Conservation (phyloP, 164 flowering plant genomes). For the Warburgia ugandensis region DNA sequence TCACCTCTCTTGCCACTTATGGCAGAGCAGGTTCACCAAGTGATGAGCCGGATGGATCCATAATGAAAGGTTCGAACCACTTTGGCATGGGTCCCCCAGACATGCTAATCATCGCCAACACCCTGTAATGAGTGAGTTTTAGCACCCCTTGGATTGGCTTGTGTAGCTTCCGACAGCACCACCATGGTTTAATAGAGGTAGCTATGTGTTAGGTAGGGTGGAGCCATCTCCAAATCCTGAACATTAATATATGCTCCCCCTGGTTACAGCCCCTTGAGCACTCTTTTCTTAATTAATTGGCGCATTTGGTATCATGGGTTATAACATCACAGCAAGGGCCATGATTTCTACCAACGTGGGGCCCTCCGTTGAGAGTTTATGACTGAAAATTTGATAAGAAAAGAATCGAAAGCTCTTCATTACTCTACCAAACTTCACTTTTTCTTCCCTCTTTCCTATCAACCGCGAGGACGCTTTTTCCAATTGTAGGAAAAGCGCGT, state of each 20-base stretch:
- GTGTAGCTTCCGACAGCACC: neutral
- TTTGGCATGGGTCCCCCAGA: neutral
- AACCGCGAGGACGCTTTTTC: constrained; percentile 4
- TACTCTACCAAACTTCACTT: constrained; percentile 7
- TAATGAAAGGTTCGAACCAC: neutral
- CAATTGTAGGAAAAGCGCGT: constrained; percentile 7
- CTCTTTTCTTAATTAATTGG: constrained; percentile 1
- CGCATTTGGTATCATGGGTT: constrained; percentile 5
- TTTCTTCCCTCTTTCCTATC: neutral
- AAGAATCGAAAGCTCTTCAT: neutral
- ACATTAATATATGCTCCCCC: constrained; percentile 9
- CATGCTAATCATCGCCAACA: constrained; percentile 4
- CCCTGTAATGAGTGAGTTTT: constrained; percentile 9
- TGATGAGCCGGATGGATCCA: neutral
- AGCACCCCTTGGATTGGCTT: neutral
- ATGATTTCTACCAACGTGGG: constrained; percentile 6
- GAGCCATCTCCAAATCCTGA: constrained; percentile 8
- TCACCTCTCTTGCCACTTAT: too few species aligned
- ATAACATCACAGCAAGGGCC: neutral
- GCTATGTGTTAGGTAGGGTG: constrained; percentile 6
- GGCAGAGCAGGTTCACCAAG: too few species aligned
- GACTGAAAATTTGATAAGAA: neutral
- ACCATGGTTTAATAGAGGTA: neutral
- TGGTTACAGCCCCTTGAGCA: neutral
- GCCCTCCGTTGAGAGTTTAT: neutral